Percentiles rank a stretch among this genome's conserved stretches.
These are phyloP conservation scores for Aspergillus oerlinghausenensis DNA, from an alignment of 2,329 filamentous ascomycete genomes.

Conservation along the genomic window DNA sequence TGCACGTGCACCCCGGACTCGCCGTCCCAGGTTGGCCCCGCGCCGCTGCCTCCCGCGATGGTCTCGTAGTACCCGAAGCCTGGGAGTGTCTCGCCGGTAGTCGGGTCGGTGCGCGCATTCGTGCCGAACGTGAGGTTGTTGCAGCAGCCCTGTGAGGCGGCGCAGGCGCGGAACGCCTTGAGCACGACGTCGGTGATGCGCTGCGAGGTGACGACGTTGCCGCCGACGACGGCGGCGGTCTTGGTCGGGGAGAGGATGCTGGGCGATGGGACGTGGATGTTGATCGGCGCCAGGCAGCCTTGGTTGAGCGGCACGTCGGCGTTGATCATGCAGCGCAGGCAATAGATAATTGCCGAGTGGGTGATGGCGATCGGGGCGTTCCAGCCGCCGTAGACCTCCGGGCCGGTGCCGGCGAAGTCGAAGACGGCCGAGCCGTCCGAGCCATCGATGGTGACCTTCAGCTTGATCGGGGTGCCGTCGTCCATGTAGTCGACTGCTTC, in stretches of 20 bases:
- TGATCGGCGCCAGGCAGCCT: constrained; percentile 73
- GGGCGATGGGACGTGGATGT: constrained; percentile 64
- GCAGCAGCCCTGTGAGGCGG: constrained; percentile 73
- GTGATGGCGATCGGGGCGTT: constrained; percentile 80
- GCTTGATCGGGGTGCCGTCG: constrained; percentile 71
- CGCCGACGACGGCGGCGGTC: constrained; percentile 74
- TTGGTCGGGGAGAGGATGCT: constrained; percentile 71
- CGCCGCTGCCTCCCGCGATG: constrained; percentile 74
- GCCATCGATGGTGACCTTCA: constrained; percentile 70
- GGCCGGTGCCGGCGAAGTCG: constrained; percentile 72
- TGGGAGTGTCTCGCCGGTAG: constrained; percentile 53
- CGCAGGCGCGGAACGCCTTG: constrained; percentile 73
- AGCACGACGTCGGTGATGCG: constrained; percentile 80
- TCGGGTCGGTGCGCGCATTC: constrained; percentile 63
- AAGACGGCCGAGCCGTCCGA: constrained; percentile 72
- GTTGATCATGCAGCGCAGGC: constrained; percentile 71
- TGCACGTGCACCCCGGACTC: constrained; percentile 75
- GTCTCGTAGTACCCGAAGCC: constrained; percentile 89
- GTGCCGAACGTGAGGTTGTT: constrained; percentile 79
- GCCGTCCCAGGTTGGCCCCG: constrained; percentile 70
- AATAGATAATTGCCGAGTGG: constrained; percentile 82
- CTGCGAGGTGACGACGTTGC: constrained; percentile 75
- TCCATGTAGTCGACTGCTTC: constrained; percentile 80
- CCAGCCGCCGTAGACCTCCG: constrained; percentile 73
- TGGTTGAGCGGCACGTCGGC: constrained; percentile 84